Evolutionary conservation across 352 stramenopile genomes (phyloP), one percentile per base, ranked within the genome.

Genomic region (Lagenidium sp.): DNA sequence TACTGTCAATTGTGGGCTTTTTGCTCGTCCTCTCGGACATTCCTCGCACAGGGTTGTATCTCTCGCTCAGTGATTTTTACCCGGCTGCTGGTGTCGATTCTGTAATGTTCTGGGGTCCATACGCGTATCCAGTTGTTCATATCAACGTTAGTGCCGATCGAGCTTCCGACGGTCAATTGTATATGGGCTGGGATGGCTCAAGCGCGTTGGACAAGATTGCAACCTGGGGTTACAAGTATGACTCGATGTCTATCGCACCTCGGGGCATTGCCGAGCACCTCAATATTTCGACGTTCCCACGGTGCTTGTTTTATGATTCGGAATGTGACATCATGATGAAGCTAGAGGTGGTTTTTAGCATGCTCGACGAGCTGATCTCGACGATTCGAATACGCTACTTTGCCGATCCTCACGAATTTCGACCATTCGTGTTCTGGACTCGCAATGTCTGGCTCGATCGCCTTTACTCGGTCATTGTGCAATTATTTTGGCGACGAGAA

Each of bases 401-500:
- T 43, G 1, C 22, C 42, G 2, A 44, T 50, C 20, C 2, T 36
- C 10, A 56, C 48, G 10, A n/a, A n/a, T n/a, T n/a, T n/a, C n/a
- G n/a, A n/a, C n/a, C n/a, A n/a, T n/a, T n/a, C n/a, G n/a, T n/a
- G n/a, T n/a, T n/a, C n/a, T n/a, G n/a, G n/a, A n/a, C n/a, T n/a
- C 43, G 20, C 21, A 56, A 10, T 18, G 26, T 41, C 36, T 57
- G 50, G 50, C 6, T 43, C 21, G 50, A 57, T 40, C 50, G 50
- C n/a, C 37, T 57, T 13, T 43, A 57, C 30, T 43, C 51, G 11
- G 4, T 34, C 3, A 12, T 57, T 1, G 29, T 57, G 19, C 20
- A 20, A 12, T 26, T 4, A 4, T 15, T 55, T 3, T 28, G 25
- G 2, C 21, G 36, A 21, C 20, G 23, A 12, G 2, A 20, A 18